Conservation (phyloP, 2,329 filamentous ascomycete species). For the Curvularia eragrostidis region DNA sequence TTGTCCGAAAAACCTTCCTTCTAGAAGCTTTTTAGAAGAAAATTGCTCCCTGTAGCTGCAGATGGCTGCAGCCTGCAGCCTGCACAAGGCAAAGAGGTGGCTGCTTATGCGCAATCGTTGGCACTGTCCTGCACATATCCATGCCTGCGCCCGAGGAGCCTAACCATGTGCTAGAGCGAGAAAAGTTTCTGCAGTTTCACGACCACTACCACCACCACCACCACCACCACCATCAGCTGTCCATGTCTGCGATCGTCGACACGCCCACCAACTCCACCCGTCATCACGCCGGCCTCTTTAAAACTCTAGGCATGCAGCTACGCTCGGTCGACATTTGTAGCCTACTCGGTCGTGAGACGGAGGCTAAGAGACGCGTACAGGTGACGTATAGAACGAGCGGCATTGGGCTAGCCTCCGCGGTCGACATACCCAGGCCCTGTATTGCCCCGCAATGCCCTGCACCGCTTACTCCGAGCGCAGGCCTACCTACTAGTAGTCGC, state of each 20-base stretch:
- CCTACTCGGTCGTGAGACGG: background rate
- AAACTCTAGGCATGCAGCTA: background rate
- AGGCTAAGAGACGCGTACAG: background rate
- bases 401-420: constrained; percentile 1
- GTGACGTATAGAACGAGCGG: constrained; percentile 4
- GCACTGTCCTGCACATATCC: background rate
- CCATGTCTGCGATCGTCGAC: background rate
- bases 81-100: background rate
- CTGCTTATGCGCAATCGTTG: background rate
- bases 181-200: background rate
- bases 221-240: too few species aligned
- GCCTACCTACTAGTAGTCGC: background rate
- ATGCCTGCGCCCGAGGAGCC: background rate
- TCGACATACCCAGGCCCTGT: background rate
- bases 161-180: background rate
- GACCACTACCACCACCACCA: background rate
- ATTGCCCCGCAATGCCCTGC: background rate
- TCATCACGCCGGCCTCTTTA: background rate
- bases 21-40: constrained; percentile 17
- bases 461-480: background rate
- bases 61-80: background rate
- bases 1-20: constrained; percentile 11
- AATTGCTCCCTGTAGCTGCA: constrained; percentile 2
- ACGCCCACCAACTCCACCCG: background rate
- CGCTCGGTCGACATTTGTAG: background rate